Evolutionary conservation across 2,329 filamentous ascomycete species (phyloP), one percentile per base, ranked within the genome.

Genomic region (Nigrospora sphaerica): DNA sequence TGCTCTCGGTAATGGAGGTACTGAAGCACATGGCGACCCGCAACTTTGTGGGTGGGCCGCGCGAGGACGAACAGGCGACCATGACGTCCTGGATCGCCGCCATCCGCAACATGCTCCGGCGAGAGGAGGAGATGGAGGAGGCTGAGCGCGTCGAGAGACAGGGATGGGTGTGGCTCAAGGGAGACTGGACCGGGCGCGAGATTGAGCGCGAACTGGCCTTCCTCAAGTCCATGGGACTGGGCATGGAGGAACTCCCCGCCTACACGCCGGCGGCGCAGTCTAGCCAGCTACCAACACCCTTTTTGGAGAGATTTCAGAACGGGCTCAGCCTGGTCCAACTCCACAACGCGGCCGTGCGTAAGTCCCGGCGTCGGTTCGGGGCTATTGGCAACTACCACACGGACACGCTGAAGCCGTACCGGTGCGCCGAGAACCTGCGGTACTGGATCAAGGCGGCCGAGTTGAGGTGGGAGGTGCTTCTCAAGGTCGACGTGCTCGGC

Each of bases 391-490:
- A 79, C 11, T 96, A 86, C 65, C 93, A 97, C 64, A 84, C 83
- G n/a, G 90, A 98, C 64, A 92, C 93, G 11, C 84, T 82, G 49
- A 97, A 97, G 68, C 93, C 93, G 0, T 98, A 98, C 64, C 85
- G 93, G 42, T 85, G 85, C 52, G 89, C 91, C 3, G 93, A 98
- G 57, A 98, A 98, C 63, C 75, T 98, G 51, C 81, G 90, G 36
- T 98, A 86, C 72, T 98, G 93, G 92, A 80, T 87, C 67, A 98
- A 98, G 71, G 93, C 92, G 1, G 90, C 91, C 9, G 91, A 98
- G 69, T 74, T 97, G 48, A 82, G 93, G 46, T 98, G 92, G 84
- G 93, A 97, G 67, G 80, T 91, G 35, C 78, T 86, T 55, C 73
- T 97, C 44, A 80, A 85, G 52, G 76, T 95, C 45, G 89, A 96